Evolutionary conservation across 2,329 filamentous ascomycete genomes (phyloP).

Genomic region (Tolypocladium capitatum): DNA sequence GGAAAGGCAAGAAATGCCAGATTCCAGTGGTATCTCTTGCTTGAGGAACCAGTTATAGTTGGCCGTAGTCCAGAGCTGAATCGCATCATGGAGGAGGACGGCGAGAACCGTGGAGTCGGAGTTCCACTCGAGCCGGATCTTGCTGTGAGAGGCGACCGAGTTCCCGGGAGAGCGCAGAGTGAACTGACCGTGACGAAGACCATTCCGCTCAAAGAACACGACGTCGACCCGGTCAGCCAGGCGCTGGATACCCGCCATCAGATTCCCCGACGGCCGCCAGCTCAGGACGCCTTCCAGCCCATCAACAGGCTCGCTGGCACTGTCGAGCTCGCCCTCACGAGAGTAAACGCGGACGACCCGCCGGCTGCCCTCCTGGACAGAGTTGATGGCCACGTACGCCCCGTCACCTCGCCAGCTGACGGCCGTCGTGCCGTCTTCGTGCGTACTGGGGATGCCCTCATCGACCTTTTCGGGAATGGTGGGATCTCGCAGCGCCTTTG

Average conservation of each 20-base stretch:
- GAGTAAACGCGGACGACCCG: conserved; percentile 83
- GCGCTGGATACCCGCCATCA: conserved; percentile 77
- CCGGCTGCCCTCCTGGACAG: conserved; percentile 52
- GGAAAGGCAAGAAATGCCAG: conserved; percentile 22
- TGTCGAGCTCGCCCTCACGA: conserved; percentile 79
- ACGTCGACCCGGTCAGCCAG: conserved; percentile 59
- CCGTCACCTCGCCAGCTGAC: conserved; percentile 95
- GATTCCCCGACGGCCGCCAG: conserved; percentile 83
- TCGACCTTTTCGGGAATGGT: conserved; percentile 91
- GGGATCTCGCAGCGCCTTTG: conserved; percentile 75
- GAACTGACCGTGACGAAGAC: conserved; percentile 92
- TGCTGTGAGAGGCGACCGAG: conserved; percentile 36
- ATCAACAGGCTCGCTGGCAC: conserved; percentile 89
- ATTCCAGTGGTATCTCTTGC: conserved; percentile 54
- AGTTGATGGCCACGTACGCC: conserved; percentile 77
- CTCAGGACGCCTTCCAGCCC: conserved; percentile 75
- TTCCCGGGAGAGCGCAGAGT: conserved; percentile 56
- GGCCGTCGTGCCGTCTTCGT: conserved; percentile 57
- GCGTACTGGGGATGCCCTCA: conserved; percentile 58
- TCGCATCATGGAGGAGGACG: conserved; percentile 55
- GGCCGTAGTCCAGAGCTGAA: conserved; percentile 94
- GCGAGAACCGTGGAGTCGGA: conserved; percentile 82
- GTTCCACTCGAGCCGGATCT: conserved; percentile 72
- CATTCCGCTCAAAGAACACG: conserved; percentile 93
- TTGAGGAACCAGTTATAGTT: conserved; percentile 99